Percentiles rank a stretch among this genome's conserved stretches.
phyloP scores from a whole-genome alignment of 768 basidiomycete genomes.

The Phylloporus sp. region DNA sequence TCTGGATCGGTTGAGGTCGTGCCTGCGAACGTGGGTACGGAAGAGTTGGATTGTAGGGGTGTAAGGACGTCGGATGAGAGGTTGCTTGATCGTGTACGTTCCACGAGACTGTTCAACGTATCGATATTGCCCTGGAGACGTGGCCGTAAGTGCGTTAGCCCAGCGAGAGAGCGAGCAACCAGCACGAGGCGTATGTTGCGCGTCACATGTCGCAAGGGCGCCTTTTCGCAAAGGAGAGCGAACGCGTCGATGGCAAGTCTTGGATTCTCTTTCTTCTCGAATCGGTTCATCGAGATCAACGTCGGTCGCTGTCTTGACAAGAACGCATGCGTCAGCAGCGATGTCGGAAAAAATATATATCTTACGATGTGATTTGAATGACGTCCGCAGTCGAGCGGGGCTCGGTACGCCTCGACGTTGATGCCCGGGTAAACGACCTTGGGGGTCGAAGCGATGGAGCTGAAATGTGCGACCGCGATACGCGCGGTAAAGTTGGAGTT shows the following conservation, averaged over 20 bases:
- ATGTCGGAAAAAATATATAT: too few relatives aligned
- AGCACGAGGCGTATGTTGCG: conserved; percentile 63
- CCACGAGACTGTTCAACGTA: conserved; percentile 59
- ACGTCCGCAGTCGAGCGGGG: conserved; percentile 46
- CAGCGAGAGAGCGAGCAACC: conserved; percentile 37
- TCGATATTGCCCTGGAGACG: conserved; percentile 79
- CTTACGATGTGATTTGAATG: conserved; percentile 52
- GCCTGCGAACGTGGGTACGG: conserved; percentile 39
- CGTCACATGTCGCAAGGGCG: conserved; percentile 17
- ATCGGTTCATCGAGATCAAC: conserved; percentile 86
- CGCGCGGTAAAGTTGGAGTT: conserved; percentile 90
- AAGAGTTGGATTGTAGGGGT: conserved; percentile 37
- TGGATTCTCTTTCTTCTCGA: conserved; percentile 92
- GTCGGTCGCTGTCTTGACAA: conserved; percentile 58
- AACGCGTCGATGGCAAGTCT: conserved; percentile 79
- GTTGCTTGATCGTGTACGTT: conserved; percentile 46
- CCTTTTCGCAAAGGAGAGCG: conserved; percentile 43
- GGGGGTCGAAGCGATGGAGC: conserved; percentile 55
- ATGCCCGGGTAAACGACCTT: conserved; percentile 95
- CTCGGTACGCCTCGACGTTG: conserved; percentile 68
- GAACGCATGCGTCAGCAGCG: background rate
- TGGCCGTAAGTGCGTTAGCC: conserved; percentile 41
- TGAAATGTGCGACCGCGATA: conserved; percentile 72
- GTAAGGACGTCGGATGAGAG: conserved; percentile 58
- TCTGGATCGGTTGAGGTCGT: conserved; percentile 42